Percentiles rank a stretch among this genome's conserved stretches.
These are phyloP conservation scores for Uronychia binucleata DNA, from an alignment of 73 alveolate species.

Conservation along the genomic window DNA sequence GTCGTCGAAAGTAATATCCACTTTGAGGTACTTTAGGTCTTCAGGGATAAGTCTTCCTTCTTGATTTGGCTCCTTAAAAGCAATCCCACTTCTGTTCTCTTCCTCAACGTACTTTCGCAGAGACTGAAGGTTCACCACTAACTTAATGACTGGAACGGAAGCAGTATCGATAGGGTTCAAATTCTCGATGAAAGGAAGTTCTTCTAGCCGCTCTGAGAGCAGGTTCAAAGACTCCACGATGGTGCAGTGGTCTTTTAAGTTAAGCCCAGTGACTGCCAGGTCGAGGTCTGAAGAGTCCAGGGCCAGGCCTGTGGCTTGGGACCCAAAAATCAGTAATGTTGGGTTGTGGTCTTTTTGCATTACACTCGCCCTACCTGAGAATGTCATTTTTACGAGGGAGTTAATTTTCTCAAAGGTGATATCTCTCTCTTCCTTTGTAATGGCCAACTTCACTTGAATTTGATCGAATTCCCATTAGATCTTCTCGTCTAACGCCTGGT, in stretches of 20 bases:
- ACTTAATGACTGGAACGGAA: slow-evolving; percentile 72
- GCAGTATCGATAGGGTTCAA: slow-evolving; percentile 80
- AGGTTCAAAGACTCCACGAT: slow-evolving; percentile 55
- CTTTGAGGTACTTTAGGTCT: neutral
- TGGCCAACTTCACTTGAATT: neutral
- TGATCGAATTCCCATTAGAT: neutral
- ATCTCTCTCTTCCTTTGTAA: neutral
- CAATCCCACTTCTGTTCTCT: neutral
- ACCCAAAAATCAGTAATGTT: slow-evolving; percentile 59
- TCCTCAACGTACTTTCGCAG: neutral
- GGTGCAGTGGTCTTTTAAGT: slow-evolving; percentile 47
- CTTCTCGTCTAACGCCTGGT: neutral
- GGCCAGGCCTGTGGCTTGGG: slow-evolving; percentile 82
- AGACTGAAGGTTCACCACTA: slow-evolving; percentile 25
- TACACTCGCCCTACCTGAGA: neutral
- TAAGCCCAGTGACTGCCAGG: slow-evolving; percentile 69
- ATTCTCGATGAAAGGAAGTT: slow-evolving; percentile 54
- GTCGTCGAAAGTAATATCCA: slow-evolving; percentile 24
- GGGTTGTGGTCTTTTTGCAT: neutral
- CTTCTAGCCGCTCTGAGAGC: slow-evolving; percentile 53
- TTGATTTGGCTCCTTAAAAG: no score
- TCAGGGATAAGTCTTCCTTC: neutral
- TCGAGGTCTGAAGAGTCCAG: slow-evolving; percentile 88
- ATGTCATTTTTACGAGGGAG: neutral
- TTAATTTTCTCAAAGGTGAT: neutral